Evolutionary conservation across 1,284 basidiomycete species (phyloP), one percentile per base, ranked within the genome.

Genomic region (Cryptococcus maquisensis): DNA sequence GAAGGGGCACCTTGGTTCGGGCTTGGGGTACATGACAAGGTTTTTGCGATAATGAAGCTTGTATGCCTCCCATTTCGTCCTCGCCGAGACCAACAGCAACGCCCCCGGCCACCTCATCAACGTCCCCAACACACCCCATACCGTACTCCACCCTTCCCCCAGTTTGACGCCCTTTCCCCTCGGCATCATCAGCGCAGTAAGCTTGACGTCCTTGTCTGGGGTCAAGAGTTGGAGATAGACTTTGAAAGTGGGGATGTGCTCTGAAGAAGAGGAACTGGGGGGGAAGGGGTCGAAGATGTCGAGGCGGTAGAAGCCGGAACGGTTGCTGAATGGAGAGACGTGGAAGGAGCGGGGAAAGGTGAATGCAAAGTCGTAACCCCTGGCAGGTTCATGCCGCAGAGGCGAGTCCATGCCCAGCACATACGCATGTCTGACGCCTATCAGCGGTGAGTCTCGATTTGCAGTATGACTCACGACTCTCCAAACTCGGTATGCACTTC

Each of bases 401-500:
- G 46, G 18, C 12, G 61, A 65, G 26, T 54, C 41, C 10, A 40
- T 53, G 21, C 47, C 46, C 15, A 68, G 50, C 2, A 66, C 60
- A 39, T 68, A 68, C 12, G 59, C 55, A 43, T 68, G 66, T 49
- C 66, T 68, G 12, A n/a, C 21, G 12, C 6, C n/a, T 26, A 32
- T 32, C 28, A 38, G 18, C 51, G 20, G 4, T n/a, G 10, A 15
- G 35, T 13, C 42, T 20, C 4, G 20, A 12, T 16, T 21, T n/a
- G 42, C n/a, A 2, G 23, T 8, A 10, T 18, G 3, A 84, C 80
- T 71, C 86, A 87, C 49, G 81, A 80, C 72, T 90, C 87, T 3
- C 82, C 82, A 68, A 89, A 89, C 0, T 86, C 88, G 66, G 88
- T 90, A 66, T 88, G 86, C 15, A 89, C 84, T 81, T 89, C 87